These are phyloP conservation scores for Populus pruinosa DNA, from an alignment of 345 rosid species.

Conservation along the genomic window DNA sequence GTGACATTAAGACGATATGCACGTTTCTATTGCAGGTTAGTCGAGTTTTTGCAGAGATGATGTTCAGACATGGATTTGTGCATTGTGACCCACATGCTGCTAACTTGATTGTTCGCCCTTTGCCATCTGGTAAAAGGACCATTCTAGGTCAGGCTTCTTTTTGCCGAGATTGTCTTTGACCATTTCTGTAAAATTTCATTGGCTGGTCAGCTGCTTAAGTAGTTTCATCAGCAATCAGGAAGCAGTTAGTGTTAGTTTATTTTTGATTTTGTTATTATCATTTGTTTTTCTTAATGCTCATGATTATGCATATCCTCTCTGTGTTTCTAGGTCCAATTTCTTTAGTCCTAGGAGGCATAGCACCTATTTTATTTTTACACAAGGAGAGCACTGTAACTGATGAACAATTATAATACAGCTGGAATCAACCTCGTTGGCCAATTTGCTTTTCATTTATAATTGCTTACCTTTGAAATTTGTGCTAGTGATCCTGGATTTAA, in stretches of 20 bases:
- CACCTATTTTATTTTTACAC: neutral
- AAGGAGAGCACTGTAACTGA: neutral
- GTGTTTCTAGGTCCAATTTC: too few species aligned
- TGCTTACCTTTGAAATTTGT: neutral
- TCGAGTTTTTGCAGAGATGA: conserved; percentile 92
- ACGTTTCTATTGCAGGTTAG: conserved; percentile 54
- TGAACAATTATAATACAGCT: neutral
- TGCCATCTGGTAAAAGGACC: conserved; percentile 56
- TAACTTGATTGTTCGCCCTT: conserved; percentile 76
- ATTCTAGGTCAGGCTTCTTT: conserved; percentile 46
- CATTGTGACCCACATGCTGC: conserved; percentile 99
- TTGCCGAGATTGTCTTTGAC: conserved; percentile 8
- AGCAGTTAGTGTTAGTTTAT: too few species aligned
- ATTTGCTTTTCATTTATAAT: neutral
- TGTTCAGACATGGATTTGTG: conserved; percentile 93
- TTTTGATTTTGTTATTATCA: too few species aligned
- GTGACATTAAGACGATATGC: neutral
- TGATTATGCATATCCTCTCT: too few species aligned
- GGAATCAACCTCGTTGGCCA: neutral
- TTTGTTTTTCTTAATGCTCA: too few species aligned
- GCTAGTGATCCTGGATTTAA: neutral
- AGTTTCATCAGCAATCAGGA: too few species aligned
- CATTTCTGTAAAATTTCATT: neutral
- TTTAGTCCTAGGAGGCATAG: too few species aligned
- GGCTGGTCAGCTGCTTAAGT: too few species aligned